A percentile compares a stretch with the other conserved stretches of the same genome.
These are phyloP conservation scores for Arabis alpina DNA, from an alignment of 345 rosid genomes.

Conservation along the genomic window DNA sequence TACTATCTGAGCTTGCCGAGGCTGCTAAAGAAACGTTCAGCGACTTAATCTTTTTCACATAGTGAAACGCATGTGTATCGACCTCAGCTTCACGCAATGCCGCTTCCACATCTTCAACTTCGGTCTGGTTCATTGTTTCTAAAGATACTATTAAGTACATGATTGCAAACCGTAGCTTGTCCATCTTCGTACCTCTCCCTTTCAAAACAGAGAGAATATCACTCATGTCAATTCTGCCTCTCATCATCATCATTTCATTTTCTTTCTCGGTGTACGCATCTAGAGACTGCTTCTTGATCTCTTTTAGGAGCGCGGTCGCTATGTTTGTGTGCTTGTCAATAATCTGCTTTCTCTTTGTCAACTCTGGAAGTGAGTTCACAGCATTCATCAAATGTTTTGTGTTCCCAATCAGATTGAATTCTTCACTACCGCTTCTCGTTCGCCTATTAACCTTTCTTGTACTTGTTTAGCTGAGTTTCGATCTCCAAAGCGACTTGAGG, in stretches of 20 bases:
- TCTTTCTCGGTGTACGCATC: constrained; percentile 80
- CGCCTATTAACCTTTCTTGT: constrained; percentile 80
- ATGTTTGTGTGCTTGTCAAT: constrained; percentile 87
- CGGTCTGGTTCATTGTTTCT: too few relatives aligned
- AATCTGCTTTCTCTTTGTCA: constrained; percentile 76
- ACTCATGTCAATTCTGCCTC: too few relatives aligned
- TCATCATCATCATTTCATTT: constrained; percentile 65
- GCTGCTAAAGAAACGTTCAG: constrained; percentile 74
- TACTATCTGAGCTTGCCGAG: constrained; percentile 70
- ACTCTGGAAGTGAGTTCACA: constrained; percentile 81
- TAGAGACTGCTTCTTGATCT: constrained; percentile 84
- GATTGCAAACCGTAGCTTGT: constrained; percentile 77
- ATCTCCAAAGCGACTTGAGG: constrained; percentile 88
- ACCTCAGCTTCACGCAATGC: constrained; percentile 75
- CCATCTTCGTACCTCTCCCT: constrained; percentile 79
- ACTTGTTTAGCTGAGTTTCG: constrained; percentile 68
- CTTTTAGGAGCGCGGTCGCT: constrained; percentile 69
- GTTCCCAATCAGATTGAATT: constrained; percentile 67
- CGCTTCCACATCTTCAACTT: constrained; percentile 74
- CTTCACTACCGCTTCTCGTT: constrained; percentile 61
- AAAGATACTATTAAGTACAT: too few relatives aligned
- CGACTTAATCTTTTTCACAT: constrained; percentile 84
- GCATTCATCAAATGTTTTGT: constrained; percentile 89
- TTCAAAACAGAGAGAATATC: too few relatives aligned
- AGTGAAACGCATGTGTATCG: constrained; percentile 72